Evolutionary conservation across 768 basidiomycete genomes (phyloP), one percentile per base, ranked within the genome.

Genomic region (Boletus sp.): DNA sequence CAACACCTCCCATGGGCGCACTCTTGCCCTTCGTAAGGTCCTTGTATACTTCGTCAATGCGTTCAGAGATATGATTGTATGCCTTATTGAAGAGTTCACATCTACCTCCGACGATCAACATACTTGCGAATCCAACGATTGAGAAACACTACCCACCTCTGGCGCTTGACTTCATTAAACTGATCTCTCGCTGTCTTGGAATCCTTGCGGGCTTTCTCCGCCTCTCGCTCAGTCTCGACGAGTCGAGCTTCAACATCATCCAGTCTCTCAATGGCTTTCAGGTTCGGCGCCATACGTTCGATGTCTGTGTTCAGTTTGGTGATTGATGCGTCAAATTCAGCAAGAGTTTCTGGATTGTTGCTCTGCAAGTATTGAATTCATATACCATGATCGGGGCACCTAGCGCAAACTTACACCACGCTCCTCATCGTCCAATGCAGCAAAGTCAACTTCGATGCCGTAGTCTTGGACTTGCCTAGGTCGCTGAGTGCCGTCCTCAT

Each of bases 1-100:
- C 97, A 32, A 97, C 92, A 60, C 97, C 97, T 42, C 96, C 96
- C 83, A 92, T 88, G 0, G 93, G 93, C 1, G 92, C 83, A 2
- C 90, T 88, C 66, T 93, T 93, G 14, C 93, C 94, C 72, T 96
- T 98, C 0, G 97, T 98, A 15, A 98, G 80, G 60, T 98, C 94
- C 72, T 98, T 98, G 75, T 99, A 99, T 1, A 98, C 95, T 58
- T 87, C 80, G 65, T 98, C 95, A 59, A 99, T 99, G 38, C 84
- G 79, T 55, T 95, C 93, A 11, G 95, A 90, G 52, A 99, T 98
- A 64, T 99, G 95, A 57, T 86, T 88, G 75, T 93, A 99, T 0
- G 97, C 97, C 61, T 88, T 91, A 72, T 95, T 94, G 78, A 98
- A 98, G 23, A 96, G 69, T 55, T 98, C 92, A 50, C 80, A 83